These are phyloP conservation scores for Neocallimastix lanati DNA, from an alignment of 192 early-diverging fungal genomes.

Conservation along the genomic window DNA sequence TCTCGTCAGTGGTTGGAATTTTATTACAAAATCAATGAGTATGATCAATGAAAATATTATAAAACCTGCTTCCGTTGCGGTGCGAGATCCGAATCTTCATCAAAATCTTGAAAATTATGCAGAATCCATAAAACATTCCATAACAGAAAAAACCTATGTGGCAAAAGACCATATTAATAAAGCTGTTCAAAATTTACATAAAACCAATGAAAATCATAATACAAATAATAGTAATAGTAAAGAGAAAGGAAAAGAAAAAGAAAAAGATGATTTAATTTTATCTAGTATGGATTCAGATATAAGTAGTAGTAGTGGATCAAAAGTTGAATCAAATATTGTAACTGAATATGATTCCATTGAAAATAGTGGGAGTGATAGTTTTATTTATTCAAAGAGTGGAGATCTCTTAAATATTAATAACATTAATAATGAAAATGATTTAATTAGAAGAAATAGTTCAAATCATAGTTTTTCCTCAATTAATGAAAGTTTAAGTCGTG, in stretches of 20 bases:
- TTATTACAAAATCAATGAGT: not conserved
- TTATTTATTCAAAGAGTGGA: not conserved
- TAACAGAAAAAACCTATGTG: not conserved
- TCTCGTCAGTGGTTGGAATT: not conserved
- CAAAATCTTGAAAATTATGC: slow-evolving; percentile 38
- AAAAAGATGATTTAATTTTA: too few species aligned
- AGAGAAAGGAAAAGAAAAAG: too few species aligned
- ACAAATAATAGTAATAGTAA: too few species aligned
- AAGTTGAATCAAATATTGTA: not conserved
- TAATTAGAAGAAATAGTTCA: not conserved
- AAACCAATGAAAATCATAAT: too few species aligned
- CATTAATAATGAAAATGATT: not conserved
- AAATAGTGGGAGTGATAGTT: not conserved
- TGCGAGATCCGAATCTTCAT: slow-evolving; percentile 46
- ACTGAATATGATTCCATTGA: not conserved
- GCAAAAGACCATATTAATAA: not conserved
- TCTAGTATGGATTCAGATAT: too few species aligned
- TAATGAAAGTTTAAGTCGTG: not conserved
- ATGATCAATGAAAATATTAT: slow-evolving; percentile 44
- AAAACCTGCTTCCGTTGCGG: slow-evolving; percentile 35
- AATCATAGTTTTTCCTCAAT: not conserved
- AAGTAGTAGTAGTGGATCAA: too few species aligned
- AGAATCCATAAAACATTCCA: not conserved
- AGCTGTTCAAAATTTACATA: too few species aligned
- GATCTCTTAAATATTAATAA: not conserved